Evolutionary conservation across 2,329 filamentous ascomycete species (phyloP).

Genomic region (Arthrocladium fulminans): DNA sequence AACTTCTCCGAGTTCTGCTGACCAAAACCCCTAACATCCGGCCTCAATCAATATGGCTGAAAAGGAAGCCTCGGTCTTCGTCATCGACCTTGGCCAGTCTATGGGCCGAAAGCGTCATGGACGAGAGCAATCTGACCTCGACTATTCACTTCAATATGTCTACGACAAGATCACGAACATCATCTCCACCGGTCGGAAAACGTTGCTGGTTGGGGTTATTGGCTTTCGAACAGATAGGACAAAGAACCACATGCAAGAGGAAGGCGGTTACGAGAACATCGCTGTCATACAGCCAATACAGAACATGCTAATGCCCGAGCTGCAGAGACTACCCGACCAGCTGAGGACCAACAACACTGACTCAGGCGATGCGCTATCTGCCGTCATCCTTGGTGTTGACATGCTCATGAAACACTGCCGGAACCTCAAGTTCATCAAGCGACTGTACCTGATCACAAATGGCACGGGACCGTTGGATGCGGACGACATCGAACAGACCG

Average conservation of each 20-base stretch:
- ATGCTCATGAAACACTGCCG: slow-evolving; percentile 76
- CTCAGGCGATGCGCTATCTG: slow-evolving; percentile 73
- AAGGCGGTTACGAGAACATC: slow-evolving; percentile 73
- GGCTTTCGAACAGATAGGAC: slow-evolving; percentile 74
- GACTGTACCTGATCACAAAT: slow-evolving; percentile 79
- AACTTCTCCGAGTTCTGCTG: not conserved
- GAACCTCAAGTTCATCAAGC: slow-evolving; percentile 70
- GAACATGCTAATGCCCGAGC: slow-evolving; percentile 61
- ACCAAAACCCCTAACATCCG: too few relatives aligned
- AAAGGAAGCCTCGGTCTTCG: slow-evolving; percentile 88
- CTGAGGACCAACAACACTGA: slow-evolving; percentile 61
- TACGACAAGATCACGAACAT: slow-evolving; percentile 85
- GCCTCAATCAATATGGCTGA: slow-evolving; percentile 57
- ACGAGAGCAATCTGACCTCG: slow-evolving; percentile 68
- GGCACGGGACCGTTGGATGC: slow-evolving; percentile 63
- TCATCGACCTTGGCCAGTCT: slow-evolving; percentile 78
- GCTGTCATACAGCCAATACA: slow-evolving; percentile 55
- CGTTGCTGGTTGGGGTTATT: slow-evolving; percentile 66
- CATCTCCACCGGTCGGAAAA: slow-evolving; percentile 65
- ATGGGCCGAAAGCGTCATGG: slow-evolving; percentile 67
- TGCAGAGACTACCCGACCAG: slow-evolving; percentile 54
- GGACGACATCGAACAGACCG: slow-evolving; percentile 50
- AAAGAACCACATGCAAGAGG: slow-evolving; percentile 54
- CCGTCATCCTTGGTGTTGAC: slow-evolving; percentile 73
- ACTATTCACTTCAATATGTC: slow-evolving; percentile 83